phyloP scores from a whole-genome alignment of 768 basidiomycete genomes.

The Candolleomyces efflorescens region DNA sequence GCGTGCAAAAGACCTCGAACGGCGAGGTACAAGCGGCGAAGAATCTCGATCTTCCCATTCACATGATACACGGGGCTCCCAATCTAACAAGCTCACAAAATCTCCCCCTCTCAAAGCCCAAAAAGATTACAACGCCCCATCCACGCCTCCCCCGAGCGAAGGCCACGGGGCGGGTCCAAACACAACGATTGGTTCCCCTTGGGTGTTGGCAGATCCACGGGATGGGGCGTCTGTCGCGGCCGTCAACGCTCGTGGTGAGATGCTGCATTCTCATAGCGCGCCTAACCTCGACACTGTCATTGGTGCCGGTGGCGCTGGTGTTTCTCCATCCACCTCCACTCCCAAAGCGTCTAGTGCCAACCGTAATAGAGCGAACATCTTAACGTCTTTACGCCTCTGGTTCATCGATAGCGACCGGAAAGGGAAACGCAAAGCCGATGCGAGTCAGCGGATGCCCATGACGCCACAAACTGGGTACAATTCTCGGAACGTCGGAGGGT shows the following conservation, averaged over 20 bases:
- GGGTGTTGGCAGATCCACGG: conserved; percentile 56
- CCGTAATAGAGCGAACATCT: conserved; percentile 72
- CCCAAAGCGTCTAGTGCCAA: conserved; percentile 18
- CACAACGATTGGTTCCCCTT: conserved; percentile 64
- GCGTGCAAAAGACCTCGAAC: conserved; percentile 38
- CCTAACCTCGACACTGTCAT: conserved; percentile 31
- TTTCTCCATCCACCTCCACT: too few relatives aligned
- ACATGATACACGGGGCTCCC: conserved; percentile 27
- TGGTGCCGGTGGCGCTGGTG: too few relatives aligned
- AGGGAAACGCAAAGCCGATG: conserved; percentile 69
- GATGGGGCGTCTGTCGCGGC: conserved; percentile 30
- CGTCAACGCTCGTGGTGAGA: conserved; percentile 47
- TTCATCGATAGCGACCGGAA: conserved; percentile 83
- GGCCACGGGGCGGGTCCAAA: conserved; percentile 18
- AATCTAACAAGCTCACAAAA: conserved; percentile 59
- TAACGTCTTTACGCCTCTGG: conserved; percentile 86
- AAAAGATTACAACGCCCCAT: conserved; percentile 38
- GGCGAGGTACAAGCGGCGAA: conserved; percentile 39
- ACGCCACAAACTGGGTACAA: conserved; percentile 12
- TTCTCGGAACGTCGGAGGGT: conserved; percentile 18
- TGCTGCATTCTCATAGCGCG: conserved; percentile 42
- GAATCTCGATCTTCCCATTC: conserved; percentile 61
- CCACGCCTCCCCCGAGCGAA: conserved; percentile 50
- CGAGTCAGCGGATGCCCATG: background rate
- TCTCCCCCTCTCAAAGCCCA: conserved; percentile 59